Evolutionary conservation across 345 rosid species (phyloP).

Genomic region (Toxicodendron radicans): DNA sequence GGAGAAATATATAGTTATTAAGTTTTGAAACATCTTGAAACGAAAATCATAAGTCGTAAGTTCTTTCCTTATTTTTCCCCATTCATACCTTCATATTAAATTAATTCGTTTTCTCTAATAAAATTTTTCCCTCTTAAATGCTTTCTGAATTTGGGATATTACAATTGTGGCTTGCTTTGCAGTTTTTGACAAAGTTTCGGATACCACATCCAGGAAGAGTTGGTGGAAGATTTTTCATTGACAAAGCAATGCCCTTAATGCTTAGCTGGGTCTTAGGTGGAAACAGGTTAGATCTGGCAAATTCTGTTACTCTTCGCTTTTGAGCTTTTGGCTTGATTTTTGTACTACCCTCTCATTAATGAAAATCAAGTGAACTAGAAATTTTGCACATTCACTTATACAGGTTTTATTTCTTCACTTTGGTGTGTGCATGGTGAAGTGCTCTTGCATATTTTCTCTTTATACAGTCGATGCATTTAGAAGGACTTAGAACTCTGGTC

Average conservation of each 20-base stretch:
- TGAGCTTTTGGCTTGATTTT: not conserved
- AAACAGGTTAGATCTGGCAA: conserved; percentile 60
- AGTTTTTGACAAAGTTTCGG: conserved; percentile 84
- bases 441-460: not conserved
- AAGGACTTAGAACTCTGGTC: not conserved
- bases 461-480: not conserved
- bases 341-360: not conserved
- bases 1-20: too few species aligned
- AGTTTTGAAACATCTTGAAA: too few species aligned
- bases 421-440: not conserved
- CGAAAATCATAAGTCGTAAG: too few species aligned
- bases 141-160: too few species aligned
- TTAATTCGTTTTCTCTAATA: too few species aligned
- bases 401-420: not conserved
- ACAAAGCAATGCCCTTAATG: conserved; percentile 78
- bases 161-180: conserved; percentile 22
- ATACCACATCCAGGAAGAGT: conserved; percentile 93
- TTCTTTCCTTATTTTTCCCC: too few species aligned
- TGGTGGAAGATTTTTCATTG: conserved; percentile 78
- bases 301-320: conserved; percentile 1
- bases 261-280: conserved; percentile 92
- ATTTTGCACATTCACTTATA: not conserved
- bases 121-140: too few species aligned
- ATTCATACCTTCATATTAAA: too few species aligned
- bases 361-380: not conserved